Base-by-base conservation (phyloP, 805 yeast genomes). In the Cyberlindnera galapagoensis region DNA sequence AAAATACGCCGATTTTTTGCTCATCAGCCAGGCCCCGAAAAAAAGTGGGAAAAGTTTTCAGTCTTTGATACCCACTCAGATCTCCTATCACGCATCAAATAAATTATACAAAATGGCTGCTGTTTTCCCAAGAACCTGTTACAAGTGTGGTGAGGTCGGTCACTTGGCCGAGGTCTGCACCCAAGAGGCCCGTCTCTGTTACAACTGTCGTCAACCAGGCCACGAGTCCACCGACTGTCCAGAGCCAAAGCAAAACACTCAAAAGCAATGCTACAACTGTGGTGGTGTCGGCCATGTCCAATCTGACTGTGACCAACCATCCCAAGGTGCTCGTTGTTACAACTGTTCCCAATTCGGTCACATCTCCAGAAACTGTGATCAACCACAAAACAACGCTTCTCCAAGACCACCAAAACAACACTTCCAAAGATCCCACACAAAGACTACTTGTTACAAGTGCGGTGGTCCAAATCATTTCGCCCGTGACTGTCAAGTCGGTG, bases 391-490 rank as follows among this genome's bases (percentile, higher is more conserved):
- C 13, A 36, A 44, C 30, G 15, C 43, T 8, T 35, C 38, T 30
- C 28, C 42, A 12, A 36, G 41, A 28, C 49, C 47, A 35, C 38
- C 32, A 24, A 40, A 37, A 36, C 26, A 30, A 9, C 34, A 31
- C 34, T 26, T 28, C 25, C 42, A 53, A 34, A 38, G 43, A 36
- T 13, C 22, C 35, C 31, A 34, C 28, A 38, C 44, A 26, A 52
- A 63, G 43, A 62, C 63, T 39, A 64, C 84, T 38, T 84, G 95
- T 64, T 82, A 80, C 78, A 84, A 80, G 64, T 84, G 94, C 60
- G 94, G 94, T 54, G 92, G 90, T 44, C 87, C 92, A 56, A 84
- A 84, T 76, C 95, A 86, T 62, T 80, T 79, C 64, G 94, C 95
- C 45, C 80, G 84, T 66, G 94, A 85, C 61, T 85, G 95, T 64